phyloP scores from a whole-genome alignment of 768 basidiomycete genomes.

The Pulveroboletus sp. region DNA sequence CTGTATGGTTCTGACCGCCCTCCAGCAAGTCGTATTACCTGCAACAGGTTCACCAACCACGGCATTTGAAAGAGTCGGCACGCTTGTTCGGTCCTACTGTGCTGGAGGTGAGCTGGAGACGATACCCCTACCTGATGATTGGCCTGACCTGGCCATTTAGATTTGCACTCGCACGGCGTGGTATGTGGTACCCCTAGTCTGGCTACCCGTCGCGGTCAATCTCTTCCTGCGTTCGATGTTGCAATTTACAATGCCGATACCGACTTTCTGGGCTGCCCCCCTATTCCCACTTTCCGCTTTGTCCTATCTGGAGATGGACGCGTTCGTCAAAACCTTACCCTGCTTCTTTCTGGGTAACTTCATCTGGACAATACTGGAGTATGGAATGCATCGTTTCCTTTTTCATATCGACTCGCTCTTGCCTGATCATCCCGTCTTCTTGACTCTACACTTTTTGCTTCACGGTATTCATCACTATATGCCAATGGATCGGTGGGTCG shows the following conservation, averaged over 20 bases:
- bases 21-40: constrained; percentile 90
- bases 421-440: constrained; percentile 75
- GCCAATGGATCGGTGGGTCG: constrained; percentile 84
- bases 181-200: constrained; percentile 90
- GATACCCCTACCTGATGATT: not conserved
- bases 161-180: constrained; percentile 82
- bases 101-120: constrained; percentile 59
- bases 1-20: not conserved
- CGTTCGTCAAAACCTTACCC: constrained; percentile 49
- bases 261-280: constrained; percentile 57
- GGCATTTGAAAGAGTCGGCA: constrained; percentile 79
- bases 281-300: constrained; percentile 50
- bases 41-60: constrained; percentile 94
- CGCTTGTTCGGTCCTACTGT: constrained; percentile 79
- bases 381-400: constrained; percentile 89
- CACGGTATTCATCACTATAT: constrained; percentile 98
- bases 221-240: constrained; percentile 77
- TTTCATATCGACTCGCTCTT: constrained; percentile 91
- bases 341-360: constrained; percentile 86
- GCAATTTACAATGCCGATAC: constrained; percentile 73
- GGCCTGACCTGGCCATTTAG: constrained; percentile 34
- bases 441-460: constrained; percentile 85
- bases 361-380: constrained; percentile 94
- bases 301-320: constrained; percentile 44
- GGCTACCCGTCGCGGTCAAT: constrained; percentile 83